Percentiles rank a stretch among this genome's conserved stretches.
Conservation (phyloP, 345 rosid genomes). For the Luvunga scandens region DNA sequence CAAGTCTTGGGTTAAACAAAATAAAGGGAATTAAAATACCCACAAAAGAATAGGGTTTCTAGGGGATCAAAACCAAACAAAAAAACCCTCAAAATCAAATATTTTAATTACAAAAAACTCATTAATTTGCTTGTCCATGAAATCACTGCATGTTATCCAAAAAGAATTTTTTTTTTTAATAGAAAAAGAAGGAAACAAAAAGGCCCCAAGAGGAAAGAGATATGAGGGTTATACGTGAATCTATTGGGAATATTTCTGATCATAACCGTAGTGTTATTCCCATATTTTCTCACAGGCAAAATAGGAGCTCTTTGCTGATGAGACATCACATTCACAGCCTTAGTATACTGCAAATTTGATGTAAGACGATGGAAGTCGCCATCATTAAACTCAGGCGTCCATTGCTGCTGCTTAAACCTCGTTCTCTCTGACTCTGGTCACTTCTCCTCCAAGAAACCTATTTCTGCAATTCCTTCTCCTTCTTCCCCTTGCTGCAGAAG, state of each 20-base stretch:
- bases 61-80: neutral
- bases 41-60: neutral
- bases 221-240: constrained; percentile 47
- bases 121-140: neutral
- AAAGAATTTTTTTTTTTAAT: too few relatives aligned
- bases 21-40: neutral
- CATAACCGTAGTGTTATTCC: constrained; percentile 56
- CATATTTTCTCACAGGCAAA: constrained; percentile 24
- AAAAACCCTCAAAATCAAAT: neutral
- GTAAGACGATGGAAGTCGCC: neutral
- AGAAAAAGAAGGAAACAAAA: too few relatives aligned
- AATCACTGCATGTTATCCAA: neutral
- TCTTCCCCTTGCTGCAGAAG: neutral
- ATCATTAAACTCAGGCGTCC: neutral
- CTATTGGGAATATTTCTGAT: constrained; percentile 70
- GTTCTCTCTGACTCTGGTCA: neutral
- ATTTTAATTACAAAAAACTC: too few relatives aligned
- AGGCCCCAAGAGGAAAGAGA: neutral
- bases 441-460: neutral
- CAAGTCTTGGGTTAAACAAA: neutral
- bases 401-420: neutral
- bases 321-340: neutral
- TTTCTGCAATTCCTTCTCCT: neutral
- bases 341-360: neutral
- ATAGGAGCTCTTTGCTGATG: constrained; percentile 7